Conservation (phyloP, 2,329 filamentous ascomycete species). For the Alternaria rosae region DNA sequence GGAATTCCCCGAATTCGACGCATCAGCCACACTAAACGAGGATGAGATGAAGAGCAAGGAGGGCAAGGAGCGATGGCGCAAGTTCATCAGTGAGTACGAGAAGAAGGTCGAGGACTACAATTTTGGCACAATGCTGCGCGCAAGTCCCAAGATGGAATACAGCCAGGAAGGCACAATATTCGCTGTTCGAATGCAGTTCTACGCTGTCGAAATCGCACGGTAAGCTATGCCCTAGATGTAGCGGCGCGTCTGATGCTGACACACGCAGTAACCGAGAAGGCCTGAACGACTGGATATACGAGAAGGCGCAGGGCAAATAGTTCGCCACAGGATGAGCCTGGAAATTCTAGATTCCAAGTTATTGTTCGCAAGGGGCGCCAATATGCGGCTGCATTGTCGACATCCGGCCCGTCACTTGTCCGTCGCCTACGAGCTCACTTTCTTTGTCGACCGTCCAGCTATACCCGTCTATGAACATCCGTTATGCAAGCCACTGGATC, state of each 20-base stretch:
- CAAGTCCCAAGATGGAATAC: constrained; percentile 81
- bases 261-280: constrained; percentile 75
- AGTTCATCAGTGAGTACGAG: constrained; percentile 93
- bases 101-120: constrained; percentile 97
- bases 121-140: constrained; percentile 92
- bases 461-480: not conserved
- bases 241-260: constrained; percentile 23
- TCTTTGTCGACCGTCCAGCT: constrained; percentile 9
- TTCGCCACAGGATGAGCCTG: not conserved
- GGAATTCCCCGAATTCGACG: constrained; percentile 93
- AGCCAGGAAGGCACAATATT: constrained; percentile 91
- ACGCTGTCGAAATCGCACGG: constrained; percentile 78
- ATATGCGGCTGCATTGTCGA: constrained; percentile 11
- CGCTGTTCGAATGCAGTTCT: constrained; percentile 83
- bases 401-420: constrained; percentile 6
- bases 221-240: constrained; percentile 46
- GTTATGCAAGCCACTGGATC: not conserved
- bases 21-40: constrained; percentile 80
- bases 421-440: not conserved
- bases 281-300: constrained; percentile 96
- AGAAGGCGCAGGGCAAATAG: constrained; percentile 68
- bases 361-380: not conserved
- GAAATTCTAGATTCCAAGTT: not conserved
- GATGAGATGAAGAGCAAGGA: constrained; percentile 97
- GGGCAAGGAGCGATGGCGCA: constrained; percentile 93